phyloP scores from a whole-genome alignment of 2,329 filamentous ascomycete species.

The Amesomyces nigricolor region DNA sequence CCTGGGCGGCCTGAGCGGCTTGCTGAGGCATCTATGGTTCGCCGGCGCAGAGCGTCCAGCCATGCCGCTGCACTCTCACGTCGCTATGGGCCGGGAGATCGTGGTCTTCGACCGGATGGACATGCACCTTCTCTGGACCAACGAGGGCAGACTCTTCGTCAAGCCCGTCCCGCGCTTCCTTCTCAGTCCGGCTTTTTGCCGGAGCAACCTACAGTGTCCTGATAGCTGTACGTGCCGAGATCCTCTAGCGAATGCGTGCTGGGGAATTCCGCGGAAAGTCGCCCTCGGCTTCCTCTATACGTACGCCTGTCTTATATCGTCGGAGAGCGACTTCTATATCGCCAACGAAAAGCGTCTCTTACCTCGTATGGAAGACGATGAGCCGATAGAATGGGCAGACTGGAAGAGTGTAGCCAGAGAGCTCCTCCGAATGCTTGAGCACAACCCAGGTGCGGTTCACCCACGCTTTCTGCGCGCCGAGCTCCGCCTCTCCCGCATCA shows the following conservation, averaged over 20 bases:
- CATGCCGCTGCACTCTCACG: conserved; percentile 22
- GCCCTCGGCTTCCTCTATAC: conserved; percentile 23
- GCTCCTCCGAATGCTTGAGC: conserved; percentile 10
- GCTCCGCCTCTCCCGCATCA: conserved; percentile 22
- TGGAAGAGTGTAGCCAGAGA: conserved; percentile 18
- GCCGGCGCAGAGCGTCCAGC: conserved; percentile 15
- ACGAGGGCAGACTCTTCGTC: conserved; percentile 12
- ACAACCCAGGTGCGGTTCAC: conserved; percentile 10
- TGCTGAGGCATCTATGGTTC: conserved; percentile 17
- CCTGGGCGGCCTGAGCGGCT: conserved; percentile 8
- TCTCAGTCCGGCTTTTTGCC: conserved; percentile 9
- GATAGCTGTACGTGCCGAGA: conserved; percentile 2
- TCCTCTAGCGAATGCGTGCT: background rate
- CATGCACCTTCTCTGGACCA: conserved; percentile 18
- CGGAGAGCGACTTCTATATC: conserved; percentile 20
- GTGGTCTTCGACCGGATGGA: conserved; percentile 26
- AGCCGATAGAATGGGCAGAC: conserved; percentile 13
- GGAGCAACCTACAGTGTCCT: conserved; percentile 14
- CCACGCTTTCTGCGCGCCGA: conserved; percentile 23
- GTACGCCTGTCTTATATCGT: conserved; percentile 21
- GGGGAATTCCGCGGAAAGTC: conserved; percentile 4
- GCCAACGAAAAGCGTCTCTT: conserved; percentile 19
- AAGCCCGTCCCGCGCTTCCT: conserved; percentile 18
- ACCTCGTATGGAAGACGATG: conserved; percentile 14
- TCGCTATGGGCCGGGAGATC: conserved; percentile 20